phyloP scores from a whole-genome alignment of 2,329 filamentous ascomycete genomes.

The Fusarium beomiforme region DNA sequence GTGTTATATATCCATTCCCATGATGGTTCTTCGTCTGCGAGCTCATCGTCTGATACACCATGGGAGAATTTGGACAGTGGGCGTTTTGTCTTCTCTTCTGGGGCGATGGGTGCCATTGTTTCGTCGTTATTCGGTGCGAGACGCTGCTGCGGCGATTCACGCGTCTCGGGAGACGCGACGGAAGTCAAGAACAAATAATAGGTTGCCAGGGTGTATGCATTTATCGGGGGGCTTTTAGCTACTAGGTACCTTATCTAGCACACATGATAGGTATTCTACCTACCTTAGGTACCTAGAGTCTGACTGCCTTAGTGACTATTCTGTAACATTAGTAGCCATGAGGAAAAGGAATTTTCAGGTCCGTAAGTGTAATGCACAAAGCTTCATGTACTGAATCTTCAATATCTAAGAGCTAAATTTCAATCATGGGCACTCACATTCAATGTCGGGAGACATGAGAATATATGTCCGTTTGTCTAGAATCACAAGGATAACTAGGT shows the following conservation, averaged over 20 bases:
- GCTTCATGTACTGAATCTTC: no score
- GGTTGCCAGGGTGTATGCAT: conserved; percentile 39
- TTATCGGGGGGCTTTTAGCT: conserved; percentile 23
- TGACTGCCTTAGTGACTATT: no score
- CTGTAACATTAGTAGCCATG: not conserved
- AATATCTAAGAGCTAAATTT: no score
- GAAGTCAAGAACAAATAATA: conserved; percentile 19
- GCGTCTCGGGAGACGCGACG: conserved; percentile 47
- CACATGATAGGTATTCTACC: no score
- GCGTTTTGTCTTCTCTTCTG: conserved; percentile 29
- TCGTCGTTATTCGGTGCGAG: conserved; percentile 16
- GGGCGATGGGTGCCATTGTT: conserved; percentile 41
- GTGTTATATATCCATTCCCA: conserved; percentile 82
- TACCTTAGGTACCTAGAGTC: no score
- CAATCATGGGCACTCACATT: no score
- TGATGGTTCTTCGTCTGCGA: conserved; percentile 74
- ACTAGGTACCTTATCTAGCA: not conserved
- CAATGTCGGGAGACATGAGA: no score
- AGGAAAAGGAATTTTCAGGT: not conserved
- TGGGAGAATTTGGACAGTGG: conserved; percentile 6
- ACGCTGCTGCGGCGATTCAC: conserved; percentile 30
- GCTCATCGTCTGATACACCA: conserved; percentile 88
- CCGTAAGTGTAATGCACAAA: not conserved
- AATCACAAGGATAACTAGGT: no score
- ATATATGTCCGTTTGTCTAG: no score